Evolutionary conservation across 345 rosid genomes (phyloP), one percentile per base, ranked within the genome.

Genomic region (Aquilaria yunnanensis): DNA sequence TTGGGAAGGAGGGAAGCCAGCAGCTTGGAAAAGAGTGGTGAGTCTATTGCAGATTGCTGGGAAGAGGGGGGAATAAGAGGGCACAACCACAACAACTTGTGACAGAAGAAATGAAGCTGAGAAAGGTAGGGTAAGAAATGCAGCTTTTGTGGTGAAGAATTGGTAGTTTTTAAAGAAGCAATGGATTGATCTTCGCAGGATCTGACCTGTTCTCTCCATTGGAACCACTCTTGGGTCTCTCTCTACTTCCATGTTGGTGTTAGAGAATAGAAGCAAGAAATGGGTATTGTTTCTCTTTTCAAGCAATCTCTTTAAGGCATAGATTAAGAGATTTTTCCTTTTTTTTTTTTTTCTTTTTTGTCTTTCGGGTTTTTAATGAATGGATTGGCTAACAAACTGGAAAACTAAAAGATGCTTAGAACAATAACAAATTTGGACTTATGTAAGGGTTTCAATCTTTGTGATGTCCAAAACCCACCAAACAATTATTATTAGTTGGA

Each of bases 131-230:
- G 78, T 80, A 11, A 82, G 59, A 11, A 78, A 7, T 13, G 97
- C 81, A n/a, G 90, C 72, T 7, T 68, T 75, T 16, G 81, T 68
- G 30, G 91, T 84, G 67, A 81, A 85, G 59, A 68, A 78, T 5
- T 84, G 85, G 63, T 83, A 87, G 62, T 86, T 74, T 62, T 79
- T 76, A 14, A 93, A 83, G 78, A 80, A 87, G 0, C 69, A 76
- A 65, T 77, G 67, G 74, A 87, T 69, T 63, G 98, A 87, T 76
- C 64, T 78, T 78, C 97, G 81, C 6, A 93, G 65, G 49, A 89
- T 77, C 63, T 62, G 83, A 68, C 63, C 68, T 53, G 92, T 41
- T 29, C 75, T 73, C 62, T 68, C 85, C 87, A 83, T 85, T 45
- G 75, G 76, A 53, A 71, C 60, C 43, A 37, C 5, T 63, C 67